phyloP scores from a whole-genome alignment of 768 basidiomycete genomes.

The Phanerochaete carnosa region DNA sequence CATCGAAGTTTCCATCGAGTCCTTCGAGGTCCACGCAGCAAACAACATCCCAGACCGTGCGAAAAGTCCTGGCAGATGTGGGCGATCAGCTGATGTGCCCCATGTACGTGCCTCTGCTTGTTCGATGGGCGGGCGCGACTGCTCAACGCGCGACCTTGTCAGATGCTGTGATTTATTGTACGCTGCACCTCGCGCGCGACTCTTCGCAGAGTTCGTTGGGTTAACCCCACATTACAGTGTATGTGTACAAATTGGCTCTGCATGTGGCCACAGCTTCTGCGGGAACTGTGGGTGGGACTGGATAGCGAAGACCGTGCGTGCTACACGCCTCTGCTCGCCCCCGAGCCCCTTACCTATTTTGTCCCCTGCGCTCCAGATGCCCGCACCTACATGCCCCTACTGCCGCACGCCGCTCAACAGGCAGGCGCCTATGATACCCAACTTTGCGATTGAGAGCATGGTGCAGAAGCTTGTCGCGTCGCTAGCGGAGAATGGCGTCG shows the following conservation, averaged over 20 bases:
- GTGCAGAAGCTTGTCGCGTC: slow-evolving; percentile 57
- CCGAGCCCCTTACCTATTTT: slow-evolving; percentile 3
- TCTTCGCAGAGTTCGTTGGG: not conserved
- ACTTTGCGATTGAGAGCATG: slow-evolving; percentile 56
- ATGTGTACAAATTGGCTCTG: slow-evolving; percentile 58
- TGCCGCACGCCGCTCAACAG: slow-evolving; percentile 50
- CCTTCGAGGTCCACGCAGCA: not conserved
- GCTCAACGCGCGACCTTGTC: not conserved
- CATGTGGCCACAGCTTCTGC: slow-evolving; percentile 74
- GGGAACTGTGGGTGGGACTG: slow-evolving; percentile 65
- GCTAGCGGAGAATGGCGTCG: slow-evolving; percentile 41
- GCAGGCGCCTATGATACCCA: slow-evolving; percentile 53
- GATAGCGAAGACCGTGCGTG: slow-evolving; percentile 49
- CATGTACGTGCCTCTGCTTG: slow-evolving; percentile 47
- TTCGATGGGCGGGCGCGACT: not conserved
- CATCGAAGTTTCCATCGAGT: not conserved
- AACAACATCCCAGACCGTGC: slow-evolving; percentile 6
- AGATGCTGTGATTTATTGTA: slow-evolving; percentile 76
- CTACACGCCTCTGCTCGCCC: not conserved
- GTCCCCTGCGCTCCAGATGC: slow-evolving; percentile 26
- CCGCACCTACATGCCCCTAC: slow-evolving; percentile 49
- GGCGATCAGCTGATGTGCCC: slow-evolving; percentile 70
- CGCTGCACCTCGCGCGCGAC: slow-evolving; percentile 23
- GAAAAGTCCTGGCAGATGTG: slow-evolving; percentile 40
- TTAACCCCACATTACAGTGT: slow-evolving; percentile 38